Evolutionary conservation across 2,329 filamentous ascomycete species (phyloP), one percentile per base, ranked within the genome.

Genomic region (Penicillium sp.): DNA sequence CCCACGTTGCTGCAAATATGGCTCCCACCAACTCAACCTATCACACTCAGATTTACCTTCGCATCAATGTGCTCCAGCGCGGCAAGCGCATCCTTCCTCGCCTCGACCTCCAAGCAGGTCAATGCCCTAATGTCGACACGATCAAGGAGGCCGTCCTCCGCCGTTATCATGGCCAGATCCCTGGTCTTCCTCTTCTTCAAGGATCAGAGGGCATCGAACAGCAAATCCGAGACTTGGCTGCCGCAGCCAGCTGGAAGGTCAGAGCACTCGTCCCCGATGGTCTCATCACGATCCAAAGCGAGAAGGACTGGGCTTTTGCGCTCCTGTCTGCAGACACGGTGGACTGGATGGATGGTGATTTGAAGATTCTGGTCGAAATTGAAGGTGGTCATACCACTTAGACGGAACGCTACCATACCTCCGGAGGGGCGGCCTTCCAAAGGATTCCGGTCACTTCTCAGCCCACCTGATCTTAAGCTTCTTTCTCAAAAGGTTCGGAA

Each of bases 301-400:
- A 80, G 53, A 73, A 74, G 39, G 77, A 81, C 49, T 81, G 79
- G 79, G 73, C 75, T 20, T 73, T 80, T 58, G 76, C 78, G 4
- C 68, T 80, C n/a, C 64, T 79, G 35, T 74, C 76, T 4, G 75
- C 75, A 11, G 73, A 74, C 17, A 76, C 75, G 11, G 74, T 79
- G 2, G 79, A 80, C 34, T 81, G 79, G 79, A 79, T 81, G 77
- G 79, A 81, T 59, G 73, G 73, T 4, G 73, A 79, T 42, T 60
- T 81, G 58, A 76, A 73, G 53, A 73, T 81, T 56, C 63, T 81
- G 34, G 67, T 80, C 31, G 78, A 80, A 43, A 50, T 76, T 41
- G 71, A 67, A 35, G 63, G 57, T 20, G 38, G 50, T 20, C 59
- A 58, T 57, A 37, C 52, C 25, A 57, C 60, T 42, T 64, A 63